Base-by-base conservation (phyloP, 2,329 filamentous ascomycete genomes). In the Calonectria hongkongensis region DNA sequence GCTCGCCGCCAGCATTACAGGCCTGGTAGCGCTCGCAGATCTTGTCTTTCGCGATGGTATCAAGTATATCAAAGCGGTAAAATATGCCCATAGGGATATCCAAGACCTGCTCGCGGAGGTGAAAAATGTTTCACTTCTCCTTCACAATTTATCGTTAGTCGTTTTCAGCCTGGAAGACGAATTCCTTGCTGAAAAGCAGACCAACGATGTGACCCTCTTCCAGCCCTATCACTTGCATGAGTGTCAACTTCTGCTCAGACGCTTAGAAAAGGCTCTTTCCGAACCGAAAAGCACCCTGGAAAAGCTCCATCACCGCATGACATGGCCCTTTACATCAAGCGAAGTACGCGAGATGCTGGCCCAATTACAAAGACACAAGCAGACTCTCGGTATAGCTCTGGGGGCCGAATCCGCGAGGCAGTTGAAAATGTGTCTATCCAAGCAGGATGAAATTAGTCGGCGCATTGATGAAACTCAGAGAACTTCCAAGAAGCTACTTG, bases 1-100 rank as follows among this genome's bases (percentile, higher is more conserved):
- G 4, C 33, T 63, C 28, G 51, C 71, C 3, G 68, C 72, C 2
- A 72, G 74, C 41, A 68, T 75, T 10, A 70, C 70, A 6, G 73
- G 68, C 2, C 36, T 74, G 6, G 68, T 74, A 2, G 13, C 68
- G 3, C 45, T 75, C 1, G 71, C 71, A 13, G 68, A 76, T 28
- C 68, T 74, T 5, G 45, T 71, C 3, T 74, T 74, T 21, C 25
- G 71, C 4, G 25, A 36, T 10, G 66, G 33, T 2, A 39, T n/a
- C 1, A 74, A 68, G 41, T 74, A 72, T 15, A 30, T 15, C 30
- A 71, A 41, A 13, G 39, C 25, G 25, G 39, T 39, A 15, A 64
- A 21, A 41, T 58, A 62, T 10, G n/a, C 74, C 2, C 30, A 25
- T 4, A 28, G 54, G 8, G 72, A 74, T 2, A 64, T 64, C 2